phyloP scores from a whole-genome alignment of 2,329 filamentous ascomycete species.

The Acephala macrosclerotiorum region DNA sequence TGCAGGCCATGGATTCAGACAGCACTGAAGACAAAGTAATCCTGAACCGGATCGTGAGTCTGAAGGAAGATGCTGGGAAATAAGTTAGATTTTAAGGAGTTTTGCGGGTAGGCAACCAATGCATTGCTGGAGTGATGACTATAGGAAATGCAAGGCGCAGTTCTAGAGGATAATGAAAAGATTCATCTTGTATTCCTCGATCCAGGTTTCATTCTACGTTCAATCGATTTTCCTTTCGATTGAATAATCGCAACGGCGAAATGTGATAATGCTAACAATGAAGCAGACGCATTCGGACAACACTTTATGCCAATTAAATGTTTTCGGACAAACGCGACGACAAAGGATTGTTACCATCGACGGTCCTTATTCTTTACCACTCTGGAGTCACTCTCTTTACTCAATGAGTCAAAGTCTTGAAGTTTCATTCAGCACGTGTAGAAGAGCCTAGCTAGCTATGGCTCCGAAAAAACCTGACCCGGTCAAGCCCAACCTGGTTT shows the following conservation, averaged over 20 bases:
- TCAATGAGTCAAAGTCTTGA: too few relatives aligned
- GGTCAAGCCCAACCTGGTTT: too few relatives aligned
- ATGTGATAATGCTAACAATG: not conserved
- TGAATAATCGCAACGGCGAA: not conserved
- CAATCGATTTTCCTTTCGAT: not conserved
- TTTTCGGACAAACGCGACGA: too few relatives aligned
- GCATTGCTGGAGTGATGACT: constrained; percentile 25
- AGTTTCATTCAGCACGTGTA: too few relatives aligned
- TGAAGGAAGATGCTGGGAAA: constrained; percentile 89
- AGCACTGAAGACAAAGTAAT: constrained; percentile 81
- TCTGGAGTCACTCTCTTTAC: too few relatives aligned
- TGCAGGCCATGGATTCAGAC: constrained; percentile 75
- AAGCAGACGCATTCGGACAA: not conserved
- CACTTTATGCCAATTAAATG: too few relatives aligned
- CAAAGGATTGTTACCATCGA: too few relatives aligned
- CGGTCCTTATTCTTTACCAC: too few relatives aligned
- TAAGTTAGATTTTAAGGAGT: constrained; percentile 26
- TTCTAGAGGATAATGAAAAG: constrained; percentile 1
- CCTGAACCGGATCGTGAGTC: constrained; percentile 87
- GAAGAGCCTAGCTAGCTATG: too few relatives aligned
- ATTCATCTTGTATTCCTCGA: not conserved
- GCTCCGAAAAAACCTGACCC: too few relatives aligned
- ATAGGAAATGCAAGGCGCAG: constrained; percentile 13
- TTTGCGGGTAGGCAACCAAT: constrained; percentile 15
- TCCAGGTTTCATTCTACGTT: not conserved